A percentile compares a stretch with the other conserved stretches of the same genome.
Evolutionary conservation across 805 yeast genomes (phyloP).

Genomic region (Candida qinlingensis): DNA sequence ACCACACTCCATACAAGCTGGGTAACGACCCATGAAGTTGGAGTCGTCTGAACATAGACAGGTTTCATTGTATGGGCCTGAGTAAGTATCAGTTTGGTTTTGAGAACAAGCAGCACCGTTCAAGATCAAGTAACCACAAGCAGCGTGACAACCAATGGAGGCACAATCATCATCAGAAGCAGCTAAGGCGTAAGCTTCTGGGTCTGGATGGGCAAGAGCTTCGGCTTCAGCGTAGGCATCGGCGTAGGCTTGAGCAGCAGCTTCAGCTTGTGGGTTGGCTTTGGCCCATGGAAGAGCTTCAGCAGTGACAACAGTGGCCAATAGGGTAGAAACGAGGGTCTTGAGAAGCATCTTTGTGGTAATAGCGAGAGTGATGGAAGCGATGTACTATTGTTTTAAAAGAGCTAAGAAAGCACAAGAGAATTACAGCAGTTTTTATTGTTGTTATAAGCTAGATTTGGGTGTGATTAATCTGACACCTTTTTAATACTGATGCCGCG

Average conservation of each 20-base stretch:
- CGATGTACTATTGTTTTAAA: too few relatives aligned
- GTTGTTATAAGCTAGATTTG: neutral
- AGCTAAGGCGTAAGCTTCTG: constrained; percentile 19
- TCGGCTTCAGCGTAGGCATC: constrained; percentile 19
- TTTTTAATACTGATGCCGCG: neutral
- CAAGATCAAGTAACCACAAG: constrained; percentile 30
- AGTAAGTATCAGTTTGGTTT: constrained; percentile 21
- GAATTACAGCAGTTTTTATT: too few relatives aligned
- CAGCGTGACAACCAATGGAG: constrained; percentile 28
- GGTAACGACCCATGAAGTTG: constrained; percentile 18
- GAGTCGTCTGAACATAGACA: constrained; percentile 23
- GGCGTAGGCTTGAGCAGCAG: constrained; percentile 19
- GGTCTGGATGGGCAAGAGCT: constrained; percentile 19
- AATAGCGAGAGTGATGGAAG: neutral
- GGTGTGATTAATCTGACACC: neutral
- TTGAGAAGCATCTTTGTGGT: neutral
- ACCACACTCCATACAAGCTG: constrained; percentile 32
- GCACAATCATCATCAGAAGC: constrained; percentile 24
- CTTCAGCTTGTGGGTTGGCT: constrained; percentile 16
- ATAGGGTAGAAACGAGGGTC: neutral
- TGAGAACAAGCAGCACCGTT: constrained; percentile 29
- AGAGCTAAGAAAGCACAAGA: too few relatives aligned
- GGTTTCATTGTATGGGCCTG: constrained; percentile 20
- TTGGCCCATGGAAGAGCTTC: constrained; percentile 20
- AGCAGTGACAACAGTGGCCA: constrained; percentile 1